Evolutionary conservation across 2,329 filamentous ascomycete species (phyloP), one percentile per base, ranked within the genome.

Genomic region (Fusarium temperatum): DNA sequence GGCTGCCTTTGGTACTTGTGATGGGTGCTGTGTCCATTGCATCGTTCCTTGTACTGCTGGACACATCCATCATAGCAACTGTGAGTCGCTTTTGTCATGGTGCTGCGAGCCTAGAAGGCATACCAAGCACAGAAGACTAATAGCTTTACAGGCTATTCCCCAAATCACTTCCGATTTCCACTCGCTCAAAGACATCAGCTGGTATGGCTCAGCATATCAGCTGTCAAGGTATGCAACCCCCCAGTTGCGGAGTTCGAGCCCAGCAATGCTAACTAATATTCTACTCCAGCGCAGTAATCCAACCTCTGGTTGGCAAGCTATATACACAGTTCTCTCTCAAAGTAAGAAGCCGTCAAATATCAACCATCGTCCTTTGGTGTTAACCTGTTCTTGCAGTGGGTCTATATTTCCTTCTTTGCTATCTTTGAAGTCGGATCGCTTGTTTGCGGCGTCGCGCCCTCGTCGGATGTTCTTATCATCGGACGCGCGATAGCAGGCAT

Each of bases 291-390:
- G 39, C 39, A 1, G 39, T 14, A 41, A 41, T n/a, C 39, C 39
- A 41, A 15, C 39, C 39, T n/a, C 22, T 41, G 22, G 39, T 41
- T n/a, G 39, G 39, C 39, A 41, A 41, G 22, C 13, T 41, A 41
- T 41, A 41, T 41, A 41, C 39, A n/a, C 22, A 41, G 39, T 41
- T 41, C 39, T 41, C 22, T 41, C 22, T 41, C 13, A 41, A 41
- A 41, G 39, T 41, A 41, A 15, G 22, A 10, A 41, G 39, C 39
- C 13, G 2, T 9, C 39, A n/a, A 10, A 15, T 6, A n/a, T n/a
- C 22, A 41, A n/a, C 22, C 22, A 41, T 41, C 39, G 2, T 0
- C 1, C 1, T 22, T n/a, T 4, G 15, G 13, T 15, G 22, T n/a
- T n/a, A 22, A 41, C 8, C 3, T 41, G 13, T 41, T n/a, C 13